These are phyloP conservation scores for Blastobotrys chiropterorum DNA, from an alignment of 805 yeast genomes.

Conservation along the genomic window DNA sequence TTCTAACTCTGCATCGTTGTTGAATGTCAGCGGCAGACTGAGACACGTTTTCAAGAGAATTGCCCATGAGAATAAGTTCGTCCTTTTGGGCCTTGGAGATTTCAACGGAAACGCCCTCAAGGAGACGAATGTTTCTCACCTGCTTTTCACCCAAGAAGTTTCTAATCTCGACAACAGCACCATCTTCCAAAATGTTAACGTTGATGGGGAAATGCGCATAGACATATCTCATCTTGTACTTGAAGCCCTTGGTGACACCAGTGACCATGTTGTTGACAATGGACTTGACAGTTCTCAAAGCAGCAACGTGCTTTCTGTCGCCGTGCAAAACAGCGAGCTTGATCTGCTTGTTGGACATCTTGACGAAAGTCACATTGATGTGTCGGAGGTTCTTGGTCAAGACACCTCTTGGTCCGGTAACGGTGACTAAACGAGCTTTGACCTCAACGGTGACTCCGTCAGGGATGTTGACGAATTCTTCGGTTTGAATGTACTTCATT, in stretches of 20 bases:
- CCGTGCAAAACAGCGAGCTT: conserved; percentile 95
- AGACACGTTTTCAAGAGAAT: conserved; percentile 95
- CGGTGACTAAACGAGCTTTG: conserved; percentile 85
- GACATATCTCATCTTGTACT: conserved; percentile 99
- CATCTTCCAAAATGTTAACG: conserved; percentile 82
- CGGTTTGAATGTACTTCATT: conserved; percentile 85
- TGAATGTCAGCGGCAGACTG: conserved; percentile 98
- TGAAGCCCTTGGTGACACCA: conserved; percentile 99
- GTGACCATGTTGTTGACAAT: conserved; percentile 88
- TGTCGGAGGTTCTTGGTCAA: conserved; percentile 87
- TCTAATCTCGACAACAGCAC: conserved; percentile 89
- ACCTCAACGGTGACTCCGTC: conserved; percentile 88
- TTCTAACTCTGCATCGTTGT: conserved; percentile 97
- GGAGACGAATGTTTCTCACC: conserved; percentile 80
- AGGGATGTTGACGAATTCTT: conserved; percentile 78
- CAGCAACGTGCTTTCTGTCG: conserved; percentile 99
- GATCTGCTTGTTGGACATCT: conserved; percentile 64
- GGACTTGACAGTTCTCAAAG: conserved; percentile 97
- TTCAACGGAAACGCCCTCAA: conserved; percentile 85
- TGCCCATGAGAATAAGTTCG: conserved; percentile 87
- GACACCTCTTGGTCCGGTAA: conserved; percentile 97
- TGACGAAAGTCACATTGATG: conserved; percentile 85
- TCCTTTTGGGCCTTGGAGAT: conserved; percentile 84
- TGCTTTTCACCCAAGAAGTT: conserved; percentile 99
- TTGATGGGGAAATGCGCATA: conserved; percentile 99